Base-by-base conservation (phyloP, 768 basidiomycete genomes). In the Kwoniella europaea region DNA sequence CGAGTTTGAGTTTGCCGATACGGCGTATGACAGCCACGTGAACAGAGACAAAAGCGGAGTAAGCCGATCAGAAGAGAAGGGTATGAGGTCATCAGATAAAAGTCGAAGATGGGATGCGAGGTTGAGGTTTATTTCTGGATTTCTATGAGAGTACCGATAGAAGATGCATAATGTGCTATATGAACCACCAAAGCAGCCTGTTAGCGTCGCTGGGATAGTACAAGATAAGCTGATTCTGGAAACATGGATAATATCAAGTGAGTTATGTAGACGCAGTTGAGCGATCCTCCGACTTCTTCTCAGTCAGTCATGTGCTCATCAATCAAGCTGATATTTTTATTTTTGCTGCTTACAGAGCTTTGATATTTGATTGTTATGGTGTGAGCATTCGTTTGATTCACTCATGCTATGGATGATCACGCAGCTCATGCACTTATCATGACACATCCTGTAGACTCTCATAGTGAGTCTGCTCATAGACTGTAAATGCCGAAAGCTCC, bases 291-390 rank as follows among this genome's bases (percentile, higher is more conserved):
- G 35, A 35, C 7, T 35, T 35, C 35, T 35, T 9, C 35, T 35
- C 35, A 35, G 6, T 35, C 35, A 35, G 35, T 9, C 6, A 35
- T 35, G 35, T 35, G 35, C 35, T 35, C 35, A 35, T 35, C 35
- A 50, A 18, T 15, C 46, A 10, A 18, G 46, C 46, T 50, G 46
- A 50, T 50, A 0, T 50, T 0, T 2, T 13, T 9, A 46, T 46
- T 9, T 15, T 50, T 1, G 13, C 46, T 50, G 69, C 35, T 13
- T 20, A 10, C n/a, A 75, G 74, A 67, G 70, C 60, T n/a, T 55
- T 76, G 43, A 27, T 76, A 2, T 76, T 76, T 55, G 75, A 76
- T 44, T 76, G 75, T 54, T 76, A 73, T 24, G 75, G 75, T 9
- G 75, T 76, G 44, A 69, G 75, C 61, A 27, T 27, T 27, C 27